Percentiles rank a stretch among this genome's conserved stretches.
Conservation (phyloP, 169 alveolate species). For the Babesia bovis region DNA sequence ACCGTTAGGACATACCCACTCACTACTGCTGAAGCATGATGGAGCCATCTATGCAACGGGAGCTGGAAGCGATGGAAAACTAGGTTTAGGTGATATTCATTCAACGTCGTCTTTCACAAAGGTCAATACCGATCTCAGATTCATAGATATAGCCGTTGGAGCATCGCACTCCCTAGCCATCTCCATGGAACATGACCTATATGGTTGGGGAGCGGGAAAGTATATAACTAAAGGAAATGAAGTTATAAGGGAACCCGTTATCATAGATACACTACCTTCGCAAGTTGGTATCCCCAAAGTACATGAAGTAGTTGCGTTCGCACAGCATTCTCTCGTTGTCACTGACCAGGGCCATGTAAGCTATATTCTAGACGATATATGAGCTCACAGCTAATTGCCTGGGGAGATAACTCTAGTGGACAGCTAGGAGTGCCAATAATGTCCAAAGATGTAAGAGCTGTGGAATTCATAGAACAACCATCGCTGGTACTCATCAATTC, state of each 20-base stretch:
- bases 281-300: slow-evolving; percentile 47
- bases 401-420: slow-evolving; percentile 70
- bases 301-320: slow-evolving; percentile 19
- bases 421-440: slow-evolving; percentile 66
- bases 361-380: background rate
- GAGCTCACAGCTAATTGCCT: slow-evolving; percentile 59
- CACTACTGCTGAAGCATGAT: slow-evolving; percentile 71
- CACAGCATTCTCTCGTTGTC: slow-evolving; percentile 48
- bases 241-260: slow-evolving; percentile 29
- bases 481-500: slow-evolving; percentile 27
- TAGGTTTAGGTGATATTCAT: slow-evolving; percentile 65
- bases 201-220: slow-evolving; percentile 75
- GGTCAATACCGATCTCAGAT: slow-evolving; percentile 64
- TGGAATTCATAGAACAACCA: slow-evolving; percentile 58
- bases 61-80: slow-evolving; percentile 78
- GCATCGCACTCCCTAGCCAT: slow-evolving; percentile 71
- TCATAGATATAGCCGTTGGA: slow-evolving; percentile 73
- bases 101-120: slow-evolving; percentile 39
- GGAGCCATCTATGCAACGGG: slow-evolving; percentile 84
- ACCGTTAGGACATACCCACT: slow-evolving; percentile 62
- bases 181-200: slow-evolving; percentile 69
- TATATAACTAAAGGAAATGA: slow-evolving; percentile 54
- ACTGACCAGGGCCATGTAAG: slow-evolving; percentile 41
- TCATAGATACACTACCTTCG: slow-evolving; percentile 55
- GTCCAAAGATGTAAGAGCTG: slow-evolving; percentile 13